A percentile compares a stretch with the other conserved stretches of the same genome.
Evolutionary conservation across 192 early-diverging fungal genomes (phyloP).

Genomic region (Coemansia sp.): DNA sequence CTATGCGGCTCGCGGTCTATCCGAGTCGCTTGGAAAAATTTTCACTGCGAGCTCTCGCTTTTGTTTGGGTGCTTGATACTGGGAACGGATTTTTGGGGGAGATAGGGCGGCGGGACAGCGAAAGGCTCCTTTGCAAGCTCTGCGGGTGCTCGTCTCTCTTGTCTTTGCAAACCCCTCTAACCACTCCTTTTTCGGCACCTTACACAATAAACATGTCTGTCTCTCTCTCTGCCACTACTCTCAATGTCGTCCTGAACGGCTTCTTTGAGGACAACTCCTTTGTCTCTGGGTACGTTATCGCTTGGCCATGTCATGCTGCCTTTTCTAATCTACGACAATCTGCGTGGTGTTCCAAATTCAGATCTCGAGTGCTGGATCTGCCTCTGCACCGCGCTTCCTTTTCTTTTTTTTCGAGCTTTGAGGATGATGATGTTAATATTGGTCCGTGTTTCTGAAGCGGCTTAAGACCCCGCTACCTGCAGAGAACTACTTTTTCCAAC

Average conservation of each 20-base stretch:
- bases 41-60: neutral
- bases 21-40: constrained; percentile 31
- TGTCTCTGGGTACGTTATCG: constrained; percentile 71
- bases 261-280: constrained; percentile 79
- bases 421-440: constrained; percentile 60
- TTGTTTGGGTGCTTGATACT: too few relatives aligned
- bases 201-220: constrained; percentile 60
- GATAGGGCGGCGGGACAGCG: neutral
- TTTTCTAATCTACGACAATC: neutral
- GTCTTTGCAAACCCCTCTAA: constrained; percentile 4
- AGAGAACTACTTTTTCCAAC: constrained; percentile 49
- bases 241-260: constrained; percentile 73
- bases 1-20: constrained; percentile 5
- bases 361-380: neutral
- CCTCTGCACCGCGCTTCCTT: neutral
- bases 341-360: neutral
- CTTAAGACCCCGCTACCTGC: constrained; percentile 65
- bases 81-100: neutral
- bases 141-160: constrained; percentile 1
- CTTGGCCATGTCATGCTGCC: neutral
- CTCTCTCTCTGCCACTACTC: constrained; percentile 64
- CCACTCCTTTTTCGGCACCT: constrained; percentile 9
- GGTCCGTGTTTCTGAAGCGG: constrained; percentile 66
- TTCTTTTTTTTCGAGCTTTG: neutral
- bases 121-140: neutral